Percentiles rank a stretch among this genome's conserved stretches.
These are phyloP conservation scores for Geotrichum aggregatum DNA, from an alignment of 1,139 yeast genomes.

Conservation along the genomic window DNA sequence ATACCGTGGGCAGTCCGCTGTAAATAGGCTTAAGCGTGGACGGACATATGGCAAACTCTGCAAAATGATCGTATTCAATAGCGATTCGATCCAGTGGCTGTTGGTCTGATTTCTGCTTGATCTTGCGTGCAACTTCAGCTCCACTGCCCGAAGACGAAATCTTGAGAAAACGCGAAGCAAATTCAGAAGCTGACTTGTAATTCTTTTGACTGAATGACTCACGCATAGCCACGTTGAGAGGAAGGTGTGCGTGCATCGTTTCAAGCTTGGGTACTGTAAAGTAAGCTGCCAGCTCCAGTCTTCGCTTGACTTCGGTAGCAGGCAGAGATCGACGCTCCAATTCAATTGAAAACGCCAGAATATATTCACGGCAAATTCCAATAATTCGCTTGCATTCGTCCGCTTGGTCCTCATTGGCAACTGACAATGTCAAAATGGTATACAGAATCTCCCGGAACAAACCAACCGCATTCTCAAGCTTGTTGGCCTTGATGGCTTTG, in stretches of 20 bases:
- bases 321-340: constrained; percentile 78
- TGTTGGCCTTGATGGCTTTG: constrained; percentile 75
- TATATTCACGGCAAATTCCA: constrained; percentile 78
- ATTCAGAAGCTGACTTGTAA: constrained; percentile 81
- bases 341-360: constrained; percentile 86
- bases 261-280: constrained; percentile 83
- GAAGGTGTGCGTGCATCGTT: constrained; percentile 77
- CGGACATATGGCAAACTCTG: constrained; percentile 87
- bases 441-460: constrained; percentile 77
- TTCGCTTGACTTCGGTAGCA: constrained; percentile 66
- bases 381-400: constrained; percentile 69
- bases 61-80: constrained; percentile 87
- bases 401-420: constrained; percentile 69
- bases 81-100: constrained; percentile 82
- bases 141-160: constrained; percentile 62
- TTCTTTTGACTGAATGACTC: constrained; percentile 86
- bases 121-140: constrained; percentile 83
- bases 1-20: constrained; percentile 60
- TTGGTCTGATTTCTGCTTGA: constrained; percentile 74
- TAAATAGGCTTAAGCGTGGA: constrained; percentile 85
- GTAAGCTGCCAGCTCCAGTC: constrained; percentile 91
- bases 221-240: constrained; percentile 91
- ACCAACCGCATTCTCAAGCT: constrained; percentile 72
- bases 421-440: constrained; percentile 67
- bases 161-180: constrained; percentile 77